phyloP scores from a whole-genome alignment of 1,284 basidiomycete species.

The Omphalotus olearius region DNA sequence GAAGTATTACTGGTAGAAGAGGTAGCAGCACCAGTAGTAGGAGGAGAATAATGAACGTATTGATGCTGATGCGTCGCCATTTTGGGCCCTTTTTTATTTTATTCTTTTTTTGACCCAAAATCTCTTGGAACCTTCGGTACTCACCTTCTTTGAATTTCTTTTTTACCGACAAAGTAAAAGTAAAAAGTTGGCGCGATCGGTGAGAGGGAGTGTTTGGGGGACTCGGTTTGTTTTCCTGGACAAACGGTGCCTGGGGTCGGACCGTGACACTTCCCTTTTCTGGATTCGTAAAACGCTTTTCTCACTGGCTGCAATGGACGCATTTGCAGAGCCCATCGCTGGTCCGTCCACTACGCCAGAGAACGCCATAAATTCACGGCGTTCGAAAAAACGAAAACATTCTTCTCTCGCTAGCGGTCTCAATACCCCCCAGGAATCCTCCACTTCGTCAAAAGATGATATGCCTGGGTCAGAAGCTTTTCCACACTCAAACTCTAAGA shows the following conservation, averaged over 20 bases:
- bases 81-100: not conserved
- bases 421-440: not conserved
- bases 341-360: constrained; percentile 3
- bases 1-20: not conserved
- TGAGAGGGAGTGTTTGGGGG: constrained; percentile 2
- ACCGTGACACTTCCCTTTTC: too few species aligned
- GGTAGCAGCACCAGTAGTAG: not conserved
- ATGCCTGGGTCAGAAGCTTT: not conserved
- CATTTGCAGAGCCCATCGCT: not conserved
- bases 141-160: not conserved
- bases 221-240: too few species aligned
- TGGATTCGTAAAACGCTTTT: too few species aligned
- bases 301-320: too few species aligned
- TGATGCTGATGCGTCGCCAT: constrained; percentile 8
- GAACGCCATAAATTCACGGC: not conserved
- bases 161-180: constrained; percentile 1
- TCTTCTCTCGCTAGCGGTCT: not conserved
- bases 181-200: not conserved
- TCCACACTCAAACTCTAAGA: not conserved
- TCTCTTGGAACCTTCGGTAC: too few species aligned
- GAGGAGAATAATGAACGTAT: constrained; percentile 6
- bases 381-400: not conserved
- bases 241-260: too few species aligned
- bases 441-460: not conserved
- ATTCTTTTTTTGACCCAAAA: too few species aligned